Percentiles rank a stretch among this genome's conserved stretches.
Conservation (phyloP, 2,329 filamentous ascomycete genomes). For the Aschersonia sp. region DNA sequence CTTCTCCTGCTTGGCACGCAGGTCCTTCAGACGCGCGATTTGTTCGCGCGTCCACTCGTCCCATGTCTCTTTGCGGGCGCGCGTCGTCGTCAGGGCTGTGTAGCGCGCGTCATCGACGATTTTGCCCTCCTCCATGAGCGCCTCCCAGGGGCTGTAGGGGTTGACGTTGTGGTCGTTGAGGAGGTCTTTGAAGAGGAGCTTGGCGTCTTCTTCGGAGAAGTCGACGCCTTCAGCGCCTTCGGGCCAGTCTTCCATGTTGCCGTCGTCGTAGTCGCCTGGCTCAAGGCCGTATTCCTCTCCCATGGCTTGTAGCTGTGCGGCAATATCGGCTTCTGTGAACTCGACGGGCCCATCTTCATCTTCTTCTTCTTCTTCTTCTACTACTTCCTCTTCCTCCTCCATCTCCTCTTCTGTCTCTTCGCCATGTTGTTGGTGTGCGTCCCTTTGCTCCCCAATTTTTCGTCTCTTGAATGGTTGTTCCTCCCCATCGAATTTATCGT, state of each 20-base stretch:
- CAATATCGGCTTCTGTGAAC: slow-evolving; percentile 90
- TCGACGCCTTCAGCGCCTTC: slow-evolving; percentile 58
- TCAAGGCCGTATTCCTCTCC: slow-evolving; percentile 71
- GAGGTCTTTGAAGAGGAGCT: slow-evolving; percentile 69
- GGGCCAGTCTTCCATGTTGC: slow-evolving; percentile 44
- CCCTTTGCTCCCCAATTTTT: slow-evolving; percentile 28
- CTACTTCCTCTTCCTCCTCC: slow-evolving; percentile 19
- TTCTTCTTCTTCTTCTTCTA: slow-evolving; percentile 25
- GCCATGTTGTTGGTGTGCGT: slow-evolving; percentile 27
- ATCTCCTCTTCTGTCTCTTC: slow-evolving; percentile 14
- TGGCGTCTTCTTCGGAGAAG: slow-evolving; percentile 62
- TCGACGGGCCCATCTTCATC: slow-evolving; percentile 41
- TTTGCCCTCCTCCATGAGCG: slow-evolving; percentile 65
- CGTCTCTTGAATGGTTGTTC: slow-evolving; percentile 45
- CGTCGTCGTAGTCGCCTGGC: slow-evolving; percentile 61
- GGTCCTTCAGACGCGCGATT: slow-evolving; percentile 58
- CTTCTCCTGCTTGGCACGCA: slow-evolving; percentile 62
- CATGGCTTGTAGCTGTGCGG: slow-evolving; percentile 82
- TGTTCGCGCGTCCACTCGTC: slow-evolving; percentile 69
- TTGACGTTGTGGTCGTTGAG: slow-evolving; percentile 71
- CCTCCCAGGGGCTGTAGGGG: slow-evolving; percentile 87
- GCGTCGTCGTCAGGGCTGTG: slow-evolving; percentile 69
- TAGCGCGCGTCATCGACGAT: slow-evolving; percentile 81
- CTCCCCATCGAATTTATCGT: slow-evolving; percentile 5
- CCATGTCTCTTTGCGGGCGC: slow-evolving; percentile 67